A percentile compares a stretch with the other conserved stretches of the same genome.
Conservation (phyloP, 139 green algal genomes). For the Coccomyxa sp. region DNA sequence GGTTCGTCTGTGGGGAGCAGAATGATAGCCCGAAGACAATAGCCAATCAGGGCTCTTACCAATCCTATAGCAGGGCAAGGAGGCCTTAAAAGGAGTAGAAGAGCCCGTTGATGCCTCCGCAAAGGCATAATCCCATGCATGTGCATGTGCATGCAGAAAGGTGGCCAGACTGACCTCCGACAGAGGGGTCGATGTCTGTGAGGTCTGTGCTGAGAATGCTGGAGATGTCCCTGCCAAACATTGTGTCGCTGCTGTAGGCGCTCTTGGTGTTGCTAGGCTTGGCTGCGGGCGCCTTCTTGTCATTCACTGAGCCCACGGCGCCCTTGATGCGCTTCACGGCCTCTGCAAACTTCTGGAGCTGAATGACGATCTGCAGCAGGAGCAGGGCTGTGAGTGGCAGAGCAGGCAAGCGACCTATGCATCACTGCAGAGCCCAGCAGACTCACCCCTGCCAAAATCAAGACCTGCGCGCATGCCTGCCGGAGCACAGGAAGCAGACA, state of each 20-base stretch:
- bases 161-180: conserved; percentile 33
- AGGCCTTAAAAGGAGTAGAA: too few relatives aligned
- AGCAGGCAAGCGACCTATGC: too few relatives aligned
- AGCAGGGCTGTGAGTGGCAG: neutral
- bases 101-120: too few relatives aligned
- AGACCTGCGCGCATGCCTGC: neutral
- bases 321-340: conserved; percentile 20
- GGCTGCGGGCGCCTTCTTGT: neutral
- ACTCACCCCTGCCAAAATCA: neutral
- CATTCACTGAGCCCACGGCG: conserved; percentile 6
- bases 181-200: conserved; percentile 53
- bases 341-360: conserved; percentile 68
- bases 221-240: conserved; percentile 26
- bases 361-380: conserved; percentile 62
- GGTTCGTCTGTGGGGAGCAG: too few relatives aligned
- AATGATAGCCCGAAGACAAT: too few relatives aligned
- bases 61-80: neutral
- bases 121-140: too few relatives aligned
- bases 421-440: neutral
- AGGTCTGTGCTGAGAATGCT: conserved; percentile 44
- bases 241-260: neutral
- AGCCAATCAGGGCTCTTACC: neutral
- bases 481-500: neutral
- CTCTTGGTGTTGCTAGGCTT: neutral
- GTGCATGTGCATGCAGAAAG: neutral